A percentile compares a stretch with the other conserved stretches of the same genome.
These are phyloP conservation scores for Trypethelium eluteriae DNA, from an alignment of 495 filamentous ascomycete species.

Conservation along the genomic window DNA sequence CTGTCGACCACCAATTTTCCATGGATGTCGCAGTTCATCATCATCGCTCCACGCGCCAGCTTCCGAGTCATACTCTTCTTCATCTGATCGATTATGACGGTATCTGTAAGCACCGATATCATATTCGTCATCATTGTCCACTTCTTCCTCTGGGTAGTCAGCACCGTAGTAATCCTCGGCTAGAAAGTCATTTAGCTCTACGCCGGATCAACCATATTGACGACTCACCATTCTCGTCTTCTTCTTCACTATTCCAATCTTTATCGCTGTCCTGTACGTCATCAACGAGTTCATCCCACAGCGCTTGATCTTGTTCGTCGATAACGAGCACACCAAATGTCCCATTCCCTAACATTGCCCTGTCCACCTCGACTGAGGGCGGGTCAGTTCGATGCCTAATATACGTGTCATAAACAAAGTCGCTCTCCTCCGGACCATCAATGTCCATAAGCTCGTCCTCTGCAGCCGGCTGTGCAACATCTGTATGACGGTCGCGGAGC, in stretches of 20 bases:
- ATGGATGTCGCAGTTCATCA: slow-evolving; percentile 31
- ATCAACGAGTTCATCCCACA: slow-evolving; percentile 50
- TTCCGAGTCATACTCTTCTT: slow-evolving; percentile 50
- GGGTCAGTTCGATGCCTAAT: slow-evolving; percentile 38
- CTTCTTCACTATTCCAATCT: slow-evolving; percentile 54
- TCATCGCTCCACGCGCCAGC: slow-evolving; percentile 39
- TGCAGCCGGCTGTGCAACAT: background rate
- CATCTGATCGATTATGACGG: slow-evolving; percentile 42
- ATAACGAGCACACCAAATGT: slow-evolving; percentile 52
- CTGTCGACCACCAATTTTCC: background rate
- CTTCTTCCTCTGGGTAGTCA: slow-evolving; percentile 62
- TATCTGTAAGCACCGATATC: slow-evolving; percentile 46
- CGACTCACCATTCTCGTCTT: slow-evolving; percentile 51
- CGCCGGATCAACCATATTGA: background rate
- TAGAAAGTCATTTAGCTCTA: slow-evolving; percentile 24
- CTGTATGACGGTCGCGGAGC: background rate
- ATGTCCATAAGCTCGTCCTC: slow-evolving; percentile 28
- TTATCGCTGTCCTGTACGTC: slow-evolving; percentile 47
- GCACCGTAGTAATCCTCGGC: slow-evolving; percentile 60
- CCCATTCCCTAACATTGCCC: slow-evolving; percentile 16
- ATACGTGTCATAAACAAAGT: slow-evolving; percentile 60
- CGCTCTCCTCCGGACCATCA: slow-evolving; percentile 41
- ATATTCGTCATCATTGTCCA: slow-evolving; percentile 50
- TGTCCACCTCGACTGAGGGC: background rate
- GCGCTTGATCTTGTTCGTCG: slow-evolving; percentile 48